A percentile compares a stretch with the other conserved stretches of the same genome.
phyloP scores from a whole-genome alignment of 2,329 filamentous ascomycete species.

The Penicillium frequentans region DNA sequence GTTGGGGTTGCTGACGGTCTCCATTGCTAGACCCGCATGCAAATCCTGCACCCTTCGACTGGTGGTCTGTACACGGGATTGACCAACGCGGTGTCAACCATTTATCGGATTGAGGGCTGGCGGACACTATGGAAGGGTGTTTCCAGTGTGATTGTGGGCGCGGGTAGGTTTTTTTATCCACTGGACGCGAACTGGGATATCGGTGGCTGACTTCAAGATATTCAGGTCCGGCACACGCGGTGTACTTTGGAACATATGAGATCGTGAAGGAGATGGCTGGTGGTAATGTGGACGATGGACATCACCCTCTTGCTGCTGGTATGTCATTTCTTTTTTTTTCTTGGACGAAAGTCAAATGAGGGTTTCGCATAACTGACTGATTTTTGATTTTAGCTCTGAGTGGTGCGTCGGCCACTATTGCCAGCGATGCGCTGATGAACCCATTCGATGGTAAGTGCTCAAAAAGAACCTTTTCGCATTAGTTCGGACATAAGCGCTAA shows the following conservation, averaged over 20 bases:
- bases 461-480: background rate
- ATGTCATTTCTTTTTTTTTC: slow-evolving; percentile 39
- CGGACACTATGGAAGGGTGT: slow-evolving; percentile 93
- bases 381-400: slow-evolving; percentile 66
- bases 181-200: background rate
- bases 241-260: slow-evolving; percentile 98
- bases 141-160: slow-evolving; percentile 92
- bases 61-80: slow-evolving; percentile 84
- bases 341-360: background rate
- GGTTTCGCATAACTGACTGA: slow-evolving; percentile 7
- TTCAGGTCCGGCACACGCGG: slow-evolving; percentile 88
- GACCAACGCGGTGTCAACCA: slow-evolving; percentile 87
- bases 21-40: slow-evolving; percentile 83
- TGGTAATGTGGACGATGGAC: slow-evolving; percentile 78
- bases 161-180: slow-evolving; percentile 61
- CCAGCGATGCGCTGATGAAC: slow-evolving; percentile 98
- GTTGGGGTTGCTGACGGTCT: slow-evolving; percentile 11
- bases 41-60: slow-evolving; percentile 82
- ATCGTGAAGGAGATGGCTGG: slow-evolving; percentile 94
- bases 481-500: background rate
- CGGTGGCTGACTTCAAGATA: slow-evolving; percentile 23
- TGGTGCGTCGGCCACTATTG: slow-evolving; percentile 92
- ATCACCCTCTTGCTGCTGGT: slow-evolving; percentile 94
- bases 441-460: slow-evolving; percentile 82
- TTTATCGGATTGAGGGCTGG: slow-evolving; percentile 85